A percentile compares a stretch with the other conserved stretches of the same genome.
Conservation (phyloP, 2,329 filamentous ascomycete species). For the Fusarium piperis region DNA sequence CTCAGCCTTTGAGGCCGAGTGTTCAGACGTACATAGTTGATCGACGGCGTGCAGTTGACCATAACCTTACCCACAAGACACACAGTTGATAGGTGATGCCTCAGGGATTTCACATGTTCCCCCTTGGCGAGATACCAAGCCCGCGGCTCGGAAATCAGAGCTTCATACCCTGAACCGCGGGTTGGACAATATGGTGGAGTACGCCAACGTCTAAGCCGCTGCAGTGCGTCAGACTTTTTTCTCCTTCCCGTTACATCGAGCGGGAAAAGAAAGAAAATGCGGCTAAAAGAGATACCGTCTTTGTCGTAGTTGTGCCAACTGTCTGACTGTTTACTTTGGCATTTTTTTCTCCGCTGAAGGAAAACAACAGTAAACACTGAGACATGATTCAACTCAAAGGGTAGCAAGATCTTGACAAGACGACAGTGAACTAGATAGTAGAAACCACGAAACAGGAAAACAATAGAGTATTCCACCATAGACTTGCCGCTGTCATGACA, state of each 20-base stretch:
- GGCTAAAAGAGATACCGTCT: background rate
- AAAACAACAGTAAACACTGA: background rate
- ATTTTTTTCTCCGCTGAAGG: background rate
- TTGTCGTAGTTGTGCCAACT: background rate
- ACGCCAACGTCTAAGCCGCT: background rate
- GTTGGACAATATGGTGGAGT: background rate
- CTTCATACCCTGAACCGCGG: background rate
- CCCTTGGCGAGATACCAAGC: background rate
- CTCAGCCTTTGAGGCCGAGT: background rate
- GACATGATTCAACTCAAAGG: background rate
- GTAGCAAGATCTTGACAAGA: background rate
- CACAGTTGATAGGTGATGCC: background rate
- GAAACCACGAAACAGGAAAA: background rate
- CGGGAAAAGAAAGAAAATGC: background rate
- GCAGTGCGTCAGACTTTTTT: background rate
- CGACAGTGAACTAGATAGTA: background rate
- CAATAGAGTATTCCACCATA: background rate
- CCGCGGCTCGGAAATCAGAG: background rate
- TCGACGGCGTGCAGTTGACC: background rate
- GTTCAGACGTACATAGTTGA: background rate
- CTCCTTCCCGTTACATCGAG: background rate
- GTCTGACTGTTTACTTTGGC: background rate
- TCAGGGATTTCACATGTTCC: background rate
- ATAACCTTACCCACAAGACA: background rate
- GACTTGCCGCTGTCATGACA: slow-evolving; percentile 4